phyloP scores from a whole-genome alignment of 768 basidiomycete species.

The Lactarius trivialis region DNA sequence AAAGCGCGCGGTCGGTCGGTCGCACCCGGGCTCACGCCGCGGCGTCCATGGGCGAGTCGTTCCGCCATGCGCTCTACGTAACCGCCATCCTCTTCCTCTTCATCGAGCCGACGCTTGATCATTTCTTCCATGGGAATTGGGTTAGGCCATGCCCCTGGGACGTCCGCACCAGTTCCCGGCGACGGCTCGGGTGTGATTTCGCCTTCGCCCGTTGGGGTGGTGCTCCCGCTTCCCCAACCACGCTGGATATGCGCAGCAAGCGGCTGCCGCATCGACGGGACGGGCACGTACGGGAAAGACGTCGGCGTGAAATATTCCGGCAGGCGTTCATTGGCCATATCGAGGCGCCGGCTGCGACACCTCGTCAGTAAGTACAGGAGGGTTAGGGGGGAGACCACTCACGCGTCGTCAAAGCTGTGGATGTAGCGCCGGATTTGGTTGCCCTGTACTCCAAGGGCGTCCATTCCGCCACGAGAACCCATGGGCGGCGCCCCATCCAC shows the following conservation, averaged over 20 bases:
- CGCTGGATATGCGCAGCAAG: conserved; percentile 19
- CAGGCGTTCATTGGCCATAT: conserved; percentile 68
- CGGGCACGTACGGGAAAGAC: conserved; percentile 44
- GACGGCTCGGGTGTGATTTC: conserved; percentile 9
- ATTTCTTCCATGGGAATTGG: conserved; percentile 51
- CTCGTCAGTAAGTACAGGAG: neutral
- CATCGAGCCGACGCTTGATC: conserved; percentile 56
- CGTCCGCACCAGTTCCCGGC: conserved; percentile 28
- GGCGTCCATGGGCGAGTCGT: conserved; percentile 48
- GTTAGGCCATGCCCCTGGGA: conserved; percentile 31
- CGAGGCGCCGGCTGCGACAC: conserved; percentile 55
- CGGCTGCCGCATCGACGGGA: conserved; percentile 52
- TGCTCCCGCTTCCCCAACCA: conserved; percentile 17
- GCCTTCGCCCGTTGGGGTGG: conserved; percentile 18
- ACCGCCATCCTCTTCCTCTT: conserved; percentile 42
- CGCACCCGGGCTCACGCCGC: conserved; percentile 27
- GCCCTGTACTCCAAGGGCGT: conserved; percentile 59
- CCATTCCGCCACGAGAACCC: conserved; percentile 34
- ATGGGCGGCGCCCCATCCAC: conserved; percentile 24
- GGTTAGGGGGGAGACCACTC: conserved; percentile 29
- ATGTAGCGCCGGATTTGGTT: conserved; percentile 54
- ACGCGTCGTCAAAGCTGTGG: conserved; percentile 73
- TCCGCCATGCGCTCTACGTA: conserved; percentile 59
- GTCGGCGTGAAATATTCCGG: conserved; percentile 41
- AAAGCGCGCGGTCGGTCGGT: conserved; percentile 42